Conservation (phyloP, 768 basidiomycete species). For the Russula dissimulans region DNA sequence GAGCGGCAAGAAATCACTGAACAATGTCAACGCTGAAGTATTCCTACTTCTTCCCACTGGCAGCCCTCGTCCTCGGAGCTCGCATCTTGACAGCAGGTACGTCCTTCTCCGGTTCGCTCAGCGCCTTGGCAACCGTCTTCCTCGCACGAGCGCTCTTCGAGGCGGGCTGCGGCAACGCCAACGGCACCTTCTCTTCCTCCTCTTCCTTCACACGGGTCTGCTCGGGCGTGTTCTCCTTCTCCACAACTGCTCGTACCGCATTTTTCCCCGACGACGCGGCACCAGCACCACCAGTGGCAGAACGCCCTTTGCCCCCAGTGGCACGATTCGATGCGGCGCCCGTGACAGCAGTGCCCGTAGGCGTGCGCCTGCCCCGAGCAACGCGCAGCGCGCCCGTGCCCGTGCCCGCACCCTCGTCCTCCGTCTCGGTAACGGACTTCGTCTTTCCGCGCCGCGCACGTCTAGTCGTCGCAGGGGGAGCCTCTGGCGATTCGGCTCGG, state of each 20-base stretch:
- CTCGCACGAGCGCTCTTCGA: constrained; percentile 5
- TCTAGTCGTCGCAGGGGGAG: not conserved
- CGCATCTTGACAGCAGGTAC: constrained; percentile 16
- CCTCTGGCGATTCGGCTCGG: constrained; percentile 11
- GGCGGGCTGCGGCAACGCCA: not conserved
- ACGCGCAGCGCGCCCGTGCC: constrained; percentile 3
- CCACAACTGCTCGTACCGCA: not conserved
- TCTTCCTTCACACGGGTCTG: constrained; percentile 3
- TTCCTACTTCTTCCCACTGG: constrained; percentile 9
- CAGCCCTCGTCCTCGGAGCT: constrained; percentile 16
- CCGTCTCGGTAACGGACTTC: not conserved
- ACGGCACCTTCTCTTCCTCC: not conserved
- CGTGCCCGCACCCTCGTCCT: not conserved
- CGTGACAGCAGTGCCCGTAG: constrained; percentile 1
- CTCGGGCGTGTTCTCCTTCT: constrained; percentile 32
- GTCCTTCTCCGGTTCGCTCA: constrained; percentile 19
- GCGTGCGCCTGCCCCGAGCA: constrained; percentile 20
- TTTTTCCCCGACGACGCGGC: not conserved
- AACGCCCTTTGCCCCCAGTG: constrained; percentile 1
- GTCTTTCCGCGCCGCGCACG: constrained; percentile 11
- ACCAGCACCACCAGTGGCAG: not conserved
- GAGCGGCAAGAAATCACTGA: not conserved
- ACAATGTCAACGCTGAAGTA: not conserved
- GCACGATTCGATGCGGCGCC: constrained; percentile 11
- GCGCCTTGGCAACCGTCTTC: constrained; percentile 8